Evolutionary conservation across 176 grass and related monocot genomes (phyloP).

Genomic region (Zoysia japonica): DNA sequence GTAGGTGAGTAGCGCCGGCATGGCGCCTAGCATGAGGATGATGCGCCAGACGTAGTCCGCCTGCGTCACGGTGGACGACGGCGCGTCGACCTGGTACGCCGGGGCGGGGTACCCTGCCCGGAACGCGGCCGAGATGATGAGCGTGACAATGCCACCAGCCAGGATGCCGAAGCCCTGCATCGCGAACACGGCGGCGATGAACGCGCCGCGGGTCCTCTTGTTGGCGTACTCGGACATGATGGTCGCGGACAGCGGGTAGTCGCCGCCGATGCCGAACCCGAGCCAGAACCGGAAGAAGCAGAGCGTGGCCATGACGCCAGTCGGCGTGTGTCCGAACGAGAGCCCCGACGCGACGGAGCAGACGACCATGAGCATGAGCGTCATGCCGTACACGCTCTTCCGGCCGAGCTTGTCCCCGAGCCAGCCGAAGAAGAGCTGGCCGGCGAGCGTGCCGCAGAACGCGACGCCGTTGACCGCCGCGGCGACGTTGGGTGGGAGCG

Average conservation of each 20-base stretch:
- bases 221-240: conserved; percentile 99
- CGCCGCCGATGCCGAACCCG: conserved; percentile 86
- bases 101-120: conserved; percentile 27
- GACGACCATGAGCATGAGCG: conserved; percentile 56
- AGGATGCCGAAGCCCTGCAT: conserved; percentile 54
- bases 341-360: conserved; percentile 65
- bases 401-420: conserved; percentile 71
- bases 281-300: conserved; percentile 94
- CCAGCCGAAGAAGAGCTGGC: conserved; percentile 81
- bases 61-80: conserved; percentile 17
- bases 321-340: conserved; percentile 49
- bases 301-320: conserved; percentile 53
- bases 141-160: conserved; percentile 49
- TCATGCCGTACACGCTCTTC: conserved; percentile 74
- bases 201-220: conserved; percentile 67
- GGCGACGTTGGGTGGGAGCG: conserved; percentile 25
- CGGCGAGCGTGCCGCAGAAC: conserved; percentile 61
- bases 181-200: conserved; percentile 51
- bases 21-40: conserved; percentile 62
- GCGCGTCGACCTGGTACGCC: conserved; percentile 34
- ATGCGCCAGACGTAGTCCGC: conserved; percentile 67
- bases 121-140: conserved; percentile 49
- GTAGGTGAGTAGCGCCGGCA: conserved; percentile 55
- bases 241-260: conserved; percentile 83
- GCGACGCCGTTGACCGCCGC: conserved; percentile 57